Evolutionary conservation across 179 eudicot species (phyloP).

Genomic region (Dionaea muscipula): DNA sequence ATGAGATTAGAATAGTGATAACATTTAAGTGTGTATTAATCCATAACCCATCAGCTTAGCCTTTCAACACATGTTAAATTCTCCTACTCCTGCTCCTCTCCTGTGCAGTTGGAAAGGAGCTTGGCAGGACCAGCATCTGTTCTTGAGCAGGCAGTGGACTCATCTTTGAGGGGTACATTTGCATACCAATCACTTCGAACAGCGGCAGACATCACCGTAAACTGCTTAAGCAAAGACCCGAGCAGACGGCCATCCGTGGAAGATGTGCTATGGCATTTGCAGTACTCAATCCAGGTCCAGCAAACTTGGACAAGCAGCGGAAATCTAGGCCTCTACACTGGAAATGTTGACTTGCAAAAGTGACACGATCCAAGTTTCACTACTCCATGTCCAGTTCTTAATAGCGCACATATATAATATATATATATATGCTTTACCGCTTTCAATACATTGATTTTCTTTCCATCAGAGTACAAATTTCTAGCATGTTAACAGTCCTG

Average conservation of each 20-base stretch:
- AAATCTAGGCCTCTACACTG: slow-evolving; percentile 43
- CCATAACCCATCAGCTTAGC: too few species aligned
- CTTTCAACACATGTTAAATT: background rate
- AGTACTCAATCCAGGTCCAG: slow-evolving; percentile 84
- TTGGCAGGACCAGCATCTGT: slow-evolving; percentile 57
- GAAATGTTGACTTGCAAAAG: slow-evolving; percentile 41
- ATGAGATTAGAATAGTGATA: too few species aligned
- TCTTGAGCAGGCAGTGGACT: slow-evolving; percentile 46
- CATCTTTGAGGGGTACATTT: slow-evolving; percentile 56
- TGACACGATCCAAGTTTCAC: too few species aligned
- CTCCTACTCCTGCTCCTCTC: background rate
- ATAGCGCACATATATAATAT: too few species aligned
- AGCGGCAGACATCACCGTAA: slow-evolving; percentile 47
- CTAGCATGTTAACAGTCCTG: too few species aligned
- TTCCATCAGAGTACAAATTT: too few species aligned
- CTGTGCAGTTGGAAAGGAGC: slow-evolving; percentile 53
- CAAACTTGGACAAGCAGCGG: slow-evolving; percentile 76
- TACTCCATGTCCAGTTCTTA: too few species aligned
- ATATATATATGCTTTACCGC: too few species aligned
- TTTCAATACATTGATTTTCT: too few species aligned
- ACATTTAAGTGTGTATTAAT: too few species aligned
- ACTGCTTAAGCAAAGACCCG: slow-evolving; percentile 54
- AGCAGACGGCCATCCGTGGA: slow-evolving; percentile 65
- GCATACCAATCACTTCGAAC: slow-evolving; percentile 74
- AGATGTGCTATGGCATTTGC: slow-evolving; percentile 88